Percentiles rank a stretch among this genome's conserved stretches.
These are phyloP conservation scores for Leptomonas seymouri DNA, from an alignment of 208 protist species.

Conservation along the genomic window DNA sequence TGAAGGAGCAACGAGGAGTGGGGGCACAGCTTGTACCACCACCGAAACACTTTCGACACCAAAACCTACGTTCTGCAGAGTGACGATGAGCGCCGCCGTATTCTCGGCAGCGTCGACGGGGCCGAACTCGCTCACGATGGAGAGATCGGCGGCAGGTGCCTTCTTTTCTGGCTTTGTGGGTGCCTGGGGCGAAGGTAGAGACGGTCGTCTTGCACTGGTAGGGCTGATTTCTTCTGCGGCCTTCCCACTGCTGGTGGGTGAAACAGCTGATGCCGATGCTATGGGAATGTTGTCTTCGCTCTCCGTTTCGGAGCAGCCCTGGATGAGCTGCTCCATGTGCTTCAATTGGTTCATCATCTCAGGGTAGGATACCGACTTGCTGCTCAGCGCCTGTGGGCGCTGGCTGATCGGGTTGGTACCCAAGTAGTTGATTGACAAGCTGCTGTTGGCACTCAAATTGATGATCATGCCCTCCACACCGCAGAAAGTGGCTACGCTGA, in stretches of 20 bases:
- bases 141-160: background rate
- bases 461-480: conserved; percentile 83
- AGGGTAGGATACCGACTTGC: conserved; percentile 75
- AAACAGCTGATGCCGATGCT: background rate
- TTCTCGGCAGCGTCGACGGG: conserved; percentile 2
- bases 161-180: background rate
- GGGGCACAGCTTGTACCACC: conserved; percentile 47
- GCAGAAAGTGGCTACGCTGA: conserved; percentile 69
- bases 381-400: conserved; percentile 73
- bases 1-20: conserved; percentile 40
- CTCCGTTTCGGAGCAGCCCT: conserved; percentile 19
- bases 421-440: conserved; percentile 88
- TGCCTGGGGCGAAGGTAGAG: background rate
- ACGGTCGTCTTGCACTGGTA: background rate
- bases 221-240: background rate
- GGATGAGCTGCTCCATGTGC: conserved; percentile 70
- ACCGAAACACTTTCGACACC: conserved; percentile 41
- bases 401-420: conserved; percentile 91
- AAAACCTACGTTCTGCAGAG: conserved; percentile 11
- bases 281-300: conserved; percentile 12
- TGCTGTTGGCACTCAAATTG: conserved; percentile 62
- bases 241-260: background rate
- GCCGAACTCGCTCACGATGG: conserved; percentile 17
- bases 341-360: conserved; percentile 87
- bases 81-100: conserved; percentile 26